phyloP scores from a whole-genome alignment of 352 stramenopile genomes.

The Phytopythium vexans region DNA sequence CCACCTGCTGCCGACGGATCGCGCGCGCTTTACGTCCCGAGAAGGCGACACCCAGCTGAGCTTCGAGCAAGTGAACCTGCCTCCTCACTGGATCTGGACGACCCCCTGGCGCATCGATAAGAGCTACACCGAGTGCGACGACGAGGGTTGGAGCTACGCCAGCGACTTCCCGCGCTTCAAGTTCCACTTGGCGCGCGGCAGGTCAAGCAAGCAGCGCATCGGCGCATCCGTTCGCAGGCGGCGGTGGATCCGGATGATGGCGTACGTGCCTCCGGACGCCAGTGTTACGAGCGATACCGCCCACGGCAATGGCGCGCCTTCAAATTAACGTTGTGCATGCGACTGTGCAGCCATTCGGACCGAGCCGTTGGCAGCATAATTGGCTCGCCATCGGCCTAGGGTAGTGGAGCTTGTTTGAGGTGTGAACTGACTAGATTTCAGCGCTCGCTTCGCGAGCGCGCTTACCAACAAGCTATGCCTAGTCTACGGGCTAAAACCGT shows the following conservation, averaged over 20 bases:
- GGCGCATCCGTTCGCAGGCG: constrained; percentile 70
- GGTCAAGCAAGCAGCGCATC: constrained; percentile 74
- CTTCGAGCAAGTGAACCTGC: constrained; percentile 75
- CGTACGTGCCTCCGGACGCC: constrained; percentile 54
- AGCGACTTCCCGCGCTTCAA: constrained; percentile 87
- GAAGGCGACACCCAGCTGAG: constrained; percentile 74
- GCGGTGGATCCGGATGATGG: constrained; percentile 87
- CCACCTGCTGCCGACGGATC: constrained; percentile 77
- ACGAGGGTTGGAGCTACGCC: constrained; percentile 87
- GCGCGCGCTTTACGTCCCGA: constrained; percentile 77
- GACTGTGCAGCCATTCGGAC: no score
- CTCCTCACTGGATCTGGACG: constrained; percentile 79
- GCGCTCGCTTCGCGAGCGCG: no score
- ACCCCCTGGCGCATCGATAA: constrained; percentile 86
- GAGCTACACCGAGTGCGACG: constrained; percentile 86
- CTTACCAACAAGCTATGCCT: no score
- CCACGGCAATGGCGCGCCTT: not conserved
- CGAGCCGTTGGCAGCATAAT: not conserved
- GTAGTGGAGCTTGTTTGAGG: no score
- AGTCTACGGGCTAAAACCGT: no score
- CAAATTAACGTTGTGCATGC: constrained; percentile 1
- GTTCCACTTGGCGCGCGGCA: constrained; percentile 68
- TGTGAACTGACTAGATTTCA: no score
- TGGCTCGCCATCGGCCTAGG: not conserved
- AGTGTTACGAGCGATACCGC: constrained; percentile 8